Conservation (phyloP, 2,329 filamentous ascomycete species). For the Penicillium verrucosum region DNA sequence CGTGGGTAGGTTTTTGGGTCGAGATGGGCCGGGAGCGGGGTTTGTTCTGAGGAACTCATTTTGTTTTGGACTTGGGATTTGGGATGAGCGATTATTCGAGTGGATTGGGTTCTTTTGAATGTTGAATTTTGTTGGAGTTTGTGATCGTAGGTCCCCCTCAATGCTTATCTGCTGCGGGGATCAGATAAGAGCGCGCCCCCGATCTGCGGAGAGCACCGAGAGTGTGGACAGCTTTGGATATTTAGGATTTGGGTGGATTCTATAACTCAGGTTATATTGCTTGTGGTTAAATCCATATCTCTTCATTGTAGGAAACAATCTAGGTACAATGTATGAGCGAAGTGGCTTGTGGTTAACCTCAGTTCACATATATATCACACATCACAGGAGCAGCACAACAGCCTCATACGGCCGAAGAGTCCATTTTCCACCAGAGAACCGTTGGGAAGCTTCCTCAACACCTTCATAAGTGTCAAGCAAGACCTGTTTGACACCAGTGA, state of each 20-base stretch:
- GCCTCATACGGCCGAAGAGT: slow-evolving; percentile 35
- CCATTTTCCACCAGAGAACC: slow-evolving; percentile 29
- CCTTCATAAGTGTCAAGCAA: slow-evolving; percentile 34
- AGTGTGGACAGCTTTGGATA: neutral
- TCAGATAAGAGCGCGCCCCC: slow-evolving; percentile 13
- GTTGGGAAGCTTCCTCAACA: slow-evolving; percentile 15
- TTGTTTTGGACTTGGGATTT: neutral
- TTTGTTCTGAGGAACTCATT: slow-evolving; percentile 13
- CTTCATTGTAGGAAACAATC: neutral
- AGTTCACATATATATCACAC: slow-evolving; percentile 1
- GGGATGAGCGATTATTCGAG: neutral
- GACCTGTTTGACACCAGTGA: slow-evolving; percentile 27
- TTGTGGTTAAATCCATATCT: neutral
- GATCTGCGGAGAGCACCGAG: slow-evolving; percentile 15
- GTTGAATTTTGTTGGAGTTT: neutral
- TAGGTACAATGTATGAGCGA: neutral
- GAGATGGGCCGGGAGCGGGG: slow-evolving; percentile 30
- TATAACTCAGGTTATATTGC: neutral
- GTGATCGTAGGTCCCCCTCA: neutral
- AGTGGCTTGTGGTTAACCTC: neutral
- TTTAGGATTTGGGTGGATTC: neutral
- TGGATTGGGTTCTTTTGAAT: neutral
- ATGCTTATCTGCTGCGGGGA: slow-evolving; percentile 24
- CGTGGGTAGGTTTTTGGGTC: slow-evolving; percentile 43
- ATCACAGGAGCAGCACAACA: slow-evolving; percentile 27